A percentile compares a stretch with the other conserved stretches of the same genome.
Evolutionary conservation across 192 early-diverging fungal genomes (phyloP).

Genomic region (Gamsiella multidivaricata): DNA sequence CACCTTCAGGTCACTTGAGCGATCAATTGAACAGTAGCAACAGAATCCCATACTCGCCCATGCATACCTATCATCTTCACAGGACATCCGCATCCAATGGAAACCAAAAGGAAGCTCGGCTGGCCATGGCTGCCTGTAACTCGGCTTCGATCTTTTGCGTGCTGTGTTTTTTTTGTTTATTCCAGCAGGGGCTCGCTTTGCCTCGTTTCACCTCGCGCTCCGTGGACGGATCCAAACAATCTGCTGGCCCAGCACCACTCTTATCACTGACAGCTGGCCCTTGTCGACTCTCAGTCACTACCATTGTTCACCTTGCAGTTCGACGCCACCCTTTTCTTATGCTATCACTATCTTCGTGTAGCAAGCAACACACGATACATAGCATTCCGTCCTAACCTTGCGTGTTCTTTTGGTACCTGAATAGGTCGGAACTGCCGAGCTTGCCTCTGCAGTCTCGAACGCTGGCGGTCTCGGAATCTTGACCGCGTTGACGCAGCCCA

Average conservation of each 20-base stretch:
- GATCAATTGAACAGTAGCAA: no score
- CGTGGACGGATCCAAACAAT: no score
- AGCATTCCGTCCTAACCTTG: background rate
- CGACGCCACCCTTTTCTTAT: background rate
- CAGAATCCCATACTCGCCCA: no score
- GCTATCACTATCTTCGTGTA: background rate
- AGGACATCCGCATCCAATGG: no score
- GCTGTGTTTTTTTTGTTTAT: background rate
- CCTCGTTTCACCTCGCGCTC: background rate
- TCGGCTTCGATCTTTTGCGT: background rate
- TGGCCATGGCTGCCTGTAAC: background rate
- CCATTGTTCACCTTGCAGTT: background rate
- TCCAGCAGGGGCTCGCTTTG: background rate
- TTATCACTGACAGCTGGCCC: background rate
- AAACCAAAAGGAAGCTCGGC: no score
- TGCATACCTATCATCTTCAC: no score
- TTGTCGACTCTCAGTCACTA: background rate
- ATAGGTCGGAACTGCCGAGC: slow-evolving; percentile 60
- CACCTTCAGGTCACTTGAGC: no score
- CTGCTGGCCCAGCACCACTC: background rate
- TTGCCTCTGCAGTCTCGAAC: slow-evolving; percentile 79
- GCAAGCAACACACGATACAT: background rate
- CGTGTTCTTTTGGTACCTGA: background rate
- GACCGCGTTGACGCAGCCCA: slow-evolving; percentile 83
- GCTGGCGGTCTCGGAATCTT: slow-evolving; percentile 81